Evolutionary conservation across 2,329 filamentous ascomycete genomes (phyloP), one percentile per base, ranked within the genome.

Genomic region (Cyphellophora attinorum): DNA sequence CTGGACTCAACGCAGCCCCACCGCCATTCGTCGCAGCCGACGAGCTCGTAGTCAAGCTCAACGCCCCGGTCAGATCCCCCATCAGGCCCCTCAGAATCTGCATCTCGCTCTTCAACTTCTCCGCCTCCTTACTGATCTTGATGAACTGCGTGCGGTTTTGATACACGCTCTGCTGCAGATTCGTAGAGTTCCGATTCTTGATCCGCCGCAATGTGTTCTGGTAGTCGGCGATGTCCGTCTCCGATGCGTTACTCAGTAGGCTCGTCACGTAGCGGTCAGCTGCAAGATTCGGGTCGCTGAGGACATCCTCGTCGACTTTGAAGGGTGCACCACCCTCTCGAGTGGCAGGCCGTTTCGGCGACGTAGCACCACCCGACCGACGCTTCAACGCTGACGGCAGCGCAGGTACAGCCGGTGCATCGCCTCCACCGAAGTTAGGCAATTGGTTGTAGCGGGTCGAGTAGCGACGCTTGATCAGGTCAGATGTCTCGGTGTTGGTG

Each of bases 131-230:
- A 56, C 88, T 95, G 59, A 98, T 96, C 60, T 93, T 93, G 68
- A 98, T 96, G 55, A 98, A 98, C 53, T 96, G 91, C 0, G 85
- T 93, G 31, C 91, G 79, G 59, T 98, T 98, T 58, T 95, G 88
- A 60, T 93, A 89, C 33, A 98, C 82, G 60, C 88, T 96, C 54
- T 93, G 85, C 59, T 96, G 89, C 14, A 98, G 68, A 49, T 96
- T 88, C 31, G 77, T 72, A 4, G 81, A 80, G 6, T 85, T 86
- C 37, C 83, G 76, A 46, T 73, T 72, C 59, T 89, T 89, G 37
- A 91, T 68, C 49, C 80, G 81, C 45, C 78, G 77, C 28, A 95
- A 66, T 14, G 78, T 77, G 32, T 74, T 68, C 55, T 93, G 83
- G 55, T 82, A 95, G 33, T 82, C 79, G 45, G 76, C 75, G 40